Evolutionary conservation across 768 basidiomycete species (phyloP).

Genomic region (Exidia glandulosa): DNA sequence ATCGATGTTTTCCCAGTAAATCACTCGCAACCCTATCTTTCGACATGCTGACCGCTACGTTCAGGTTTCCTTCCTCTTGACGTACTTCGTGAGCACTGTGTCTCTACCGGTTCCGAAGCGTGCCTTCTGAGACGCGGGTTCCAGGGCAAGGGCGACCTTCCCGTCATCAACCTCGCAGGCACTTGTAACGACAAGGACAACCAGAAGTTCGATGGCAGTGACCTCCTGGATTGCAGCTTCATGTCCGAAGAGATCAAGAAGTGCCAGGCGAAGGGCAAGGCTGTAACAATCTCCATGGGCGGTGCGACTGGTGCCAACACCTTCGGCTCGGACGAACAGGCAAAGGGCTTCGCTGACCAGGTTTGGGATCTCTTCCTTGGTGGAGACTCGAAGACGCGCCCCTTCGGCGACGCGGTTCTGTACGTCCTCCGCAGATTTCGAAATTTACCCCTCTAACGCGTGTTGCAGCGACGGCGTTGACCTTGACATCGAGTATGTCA

Average conservation of each 20-base stretch:
- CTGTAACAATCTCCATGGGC: constrained; percentile 37
- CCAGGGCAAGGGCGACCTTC: constrained; percentile 49
- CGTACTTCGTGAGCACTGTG: constrained; percentile 21
- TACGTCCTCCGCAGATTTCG: too few species aligned
- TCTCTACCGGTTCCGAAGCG: constrained; percentile 2
- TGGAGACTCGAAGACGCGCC: constrained; percentile 47
- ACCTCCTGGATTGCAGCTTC: constrained; percentile 48
- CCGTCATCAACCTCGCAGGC: constrained; percentile 59
- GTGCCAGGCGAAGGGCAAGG: constrained; percentile 56
- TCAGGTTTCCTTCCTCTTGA: constrained; percentile 53
- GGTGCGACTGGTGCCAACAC: constrained; percentile 54
- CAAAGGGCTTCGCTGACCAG: constrained; percentile 46
- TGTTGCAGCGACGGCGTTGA: constrained; percentile 33
- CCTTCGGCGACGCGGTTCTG: constrained; percentile 44
- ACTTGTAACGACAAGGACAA: constrained; percentile 52
- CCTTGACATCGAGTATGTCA: constrained; percentile 69
- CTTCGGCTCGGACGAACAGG: constrained; percentile 49
- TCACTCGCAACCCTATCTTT: constrained; percentile 33
- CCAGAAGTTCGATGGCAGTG: constrained; percentile 50
- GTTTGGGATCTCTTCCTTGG: constrained; percentile 70
- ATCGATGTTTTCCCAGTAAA: not conserved
- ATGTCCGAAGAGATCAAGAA: constrained; percentile 49
- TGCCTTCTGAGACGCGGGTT: constrained; percentile 21
- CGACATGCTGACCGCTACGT: constrained; percentile 45
- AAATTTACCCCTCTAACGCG: too few species aligned